phyloP scores from a whole-genome alignment of 1,139 yeast genomes.

The Saccharomyces hybrid region DNA sequence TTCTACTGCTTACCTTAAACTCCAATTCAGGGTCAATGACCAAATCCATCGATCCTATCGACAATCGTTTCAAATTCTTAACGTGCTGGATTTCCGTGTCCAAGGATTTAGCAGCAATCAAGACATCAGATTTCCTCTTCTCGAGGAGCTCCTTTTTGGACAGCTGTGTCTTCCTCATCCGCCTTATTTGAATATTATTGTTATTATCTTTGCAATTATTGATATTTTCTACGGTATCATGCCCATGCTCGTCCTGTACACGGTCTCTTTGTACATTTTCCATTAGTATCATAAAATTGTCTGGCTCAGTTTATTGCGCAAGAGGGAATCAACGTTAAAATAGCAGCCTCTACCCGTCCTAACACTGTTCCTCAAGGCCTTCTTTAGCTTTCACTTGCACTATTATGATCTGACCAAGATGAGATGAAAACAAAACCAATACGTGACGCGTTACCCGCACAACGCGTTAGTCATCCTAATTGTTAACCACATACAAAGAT shows the following conservation, averaged over 20 bases:
- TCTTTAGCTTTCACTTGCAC: not conserved
- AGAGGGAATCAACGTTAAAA: not conserved
- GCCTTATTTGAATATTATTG: not conserved
- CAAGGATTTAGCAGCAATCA: conserved; percentile 32
- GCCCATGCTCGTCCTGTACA: not conserved
- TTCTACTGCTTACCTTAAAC: conserved; percentile 18
- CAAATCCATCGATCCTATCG: conserved; percentile 32
- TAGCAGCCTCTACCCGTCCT: not conserved
- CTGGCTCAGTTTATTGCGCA: not conserved
- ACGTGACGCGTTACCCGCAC: not conserved
- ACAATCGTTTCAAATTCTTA: conserved; percentile 30
- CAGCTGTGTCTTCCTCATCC: not conserved
- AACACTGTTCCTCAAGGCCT: not conserved
- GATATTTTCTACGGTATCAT: not conserved
- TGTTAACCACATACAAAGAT: too few species aligned
- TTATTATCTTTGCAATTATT: not conserved
- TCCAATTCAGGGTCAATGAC: conserved; percentile 31
- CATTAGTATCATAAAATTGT: not conserved
- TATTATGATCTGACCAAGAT: not conserved
- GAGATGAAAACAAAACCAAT: not conserved
- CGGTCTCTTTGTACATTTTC: not conserved
- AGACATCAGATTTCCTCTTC: conserved; percentile 30
- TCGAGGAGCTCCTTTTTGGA: conserved; percentile 6
- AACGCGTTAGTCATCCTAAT: not conserved
- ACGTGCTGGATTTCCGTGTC: conserved; percentile 30